Evolutionary conservation across 2,329 filamentous ascomycete species (phyloP).

Genomic region (Diaporthe sp.): DNA sequence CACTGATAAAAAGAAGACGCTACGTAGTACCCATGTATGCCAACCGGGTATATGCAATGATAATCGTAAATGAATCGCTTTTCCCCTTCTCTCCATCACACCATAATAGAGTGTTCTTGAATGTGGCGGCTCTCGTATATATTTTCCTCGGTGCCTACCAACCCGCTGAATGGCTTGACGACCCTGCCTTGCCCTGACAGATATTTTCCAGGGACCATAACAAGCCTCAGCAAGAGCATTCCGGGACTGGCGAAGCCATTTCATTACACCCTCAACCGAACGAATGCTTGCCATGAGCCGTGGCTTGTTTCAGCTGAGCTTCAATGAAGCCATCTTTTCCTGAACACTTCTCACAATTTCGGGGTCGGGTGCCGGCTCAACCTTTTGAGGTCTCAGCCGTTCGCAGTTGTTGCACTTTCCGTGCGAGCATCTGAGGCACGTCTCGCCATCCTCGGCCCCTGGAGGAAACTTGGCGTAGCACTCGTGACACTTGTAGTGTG

Average conservation of each 20-base stretch:
- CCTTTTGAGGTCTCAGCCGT: constrained; percentile 67
- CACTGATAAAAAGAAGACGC: background rate
- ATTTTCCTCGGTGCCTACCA: background rate
- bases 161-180: background rate
- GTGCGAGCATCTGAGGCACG: constrained; percentile 70
- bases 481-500: constrained; percentile 69
- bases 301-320: constrained; percentile 40
- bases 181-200: background rate
- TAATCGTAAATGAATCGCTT: constrained; percentile 9
- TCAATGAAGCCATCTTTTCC: constrained; percentile 60
- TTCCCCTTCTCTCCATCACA: background rate
- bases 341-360: constrained; percentile 68
- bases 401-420: constrained; percentile 69
- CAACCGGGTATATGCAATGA: constrained; percentile 24
- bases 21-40: constrained; percentile 9
- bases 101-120: background rate
- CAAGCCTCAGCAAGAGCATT: background rate
- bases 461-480: constrained; percentile 70
- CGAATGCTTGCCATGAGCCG: background rate
- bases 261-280: background rate
- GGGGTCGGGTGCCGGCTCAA: constrained; percentile 71
- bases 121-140: background rate
- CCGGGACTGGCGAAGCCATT: too few species aligned
- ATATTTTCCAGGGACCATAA: background rate
- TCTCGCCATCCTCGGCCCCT: constrained; percentile 59